Conservation (phyloP, 371 early-diverging fungal genomes). For the Syncephalis fuscata region DNA sequence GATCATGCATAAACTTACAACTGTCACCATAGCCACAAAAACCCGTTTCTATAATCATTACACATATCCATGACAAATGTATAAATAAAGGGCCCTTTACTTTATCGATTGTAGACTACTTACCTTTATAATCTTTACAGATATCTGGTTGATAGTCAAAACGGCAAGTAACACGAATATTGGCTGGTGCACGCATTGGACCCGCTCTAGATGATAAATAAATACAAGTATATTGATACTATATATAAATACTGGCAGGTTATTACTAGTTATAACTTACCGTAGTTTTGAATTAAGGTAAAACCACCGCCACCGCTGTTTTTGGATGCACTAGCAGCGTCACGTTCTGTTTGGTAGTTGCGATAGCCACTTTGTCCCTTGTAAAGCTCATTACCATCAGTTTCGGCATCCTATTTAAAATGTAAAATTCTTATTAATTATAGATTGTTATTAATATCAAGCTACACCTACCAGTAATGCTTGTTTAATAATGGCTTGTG, state of each 20-base stretch:
- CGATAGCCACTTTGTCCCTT: constrained; percentile 36
- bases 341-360: constrained; percentile 40
- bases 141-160: constrained; percentile 96
- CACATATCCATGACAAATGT: neutral
- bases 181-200: constrained; percentile 66
- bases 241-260: neutral
- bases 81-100: neutral
- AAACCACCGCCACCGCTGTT: constrained; percentile 15
- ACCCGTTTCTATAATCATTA: constrained; percentile 47
- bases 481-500: constrained; percentile 16
- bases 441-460: too few relatives aligned
- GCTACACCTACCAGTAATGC: constrained; percentile 11
- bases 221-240: neutral
- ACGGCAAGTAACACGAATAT: constrained; percentile 69
- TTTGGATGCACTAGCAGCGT: constrained; percentile 24
- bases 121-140: constrained; percentile 96
- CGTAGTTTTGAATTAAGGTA: constrained; percentile 14
- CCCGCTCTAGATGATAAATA: constrained; percentile 51
- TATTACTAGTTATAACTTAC: constrained; percentile 5
- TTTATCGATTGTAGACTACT: neutral
- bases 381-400: constrained; percentile 28
- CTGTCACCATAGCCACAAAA: constrained; percentile 95
- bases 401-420: constrained; percentile 1
- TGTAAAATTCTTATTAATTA: too few relatives aligned
- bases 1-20: constrained; percentile 94